Percentiles rank a stretch among this genome's conserved stretches.
Conservation (phyloP, 2,329 filamentous ascomycete species). For the Trichoderma asperellum region DNA sequence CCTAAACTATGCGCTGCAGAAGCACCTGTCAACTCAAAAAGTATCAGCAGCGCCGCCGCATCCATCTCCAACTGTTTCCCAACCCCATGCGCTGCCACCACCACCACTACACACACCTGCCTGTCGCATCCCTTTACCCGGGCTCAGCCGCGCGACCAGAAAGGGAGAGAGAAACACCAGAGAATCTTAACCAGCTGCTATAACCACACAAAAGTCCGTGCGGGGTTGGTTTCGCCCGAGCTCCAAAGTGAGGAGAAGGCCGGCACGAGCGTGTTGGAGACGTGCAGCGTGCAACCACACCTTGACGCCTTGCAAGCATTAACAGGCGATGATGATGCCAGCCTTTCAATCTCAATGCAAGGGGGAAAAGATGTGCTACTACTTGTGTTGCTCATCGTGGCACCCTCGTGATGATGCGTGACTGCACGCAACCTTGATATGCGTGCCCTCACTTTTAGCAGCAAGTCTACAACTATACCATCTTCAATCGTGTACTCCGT, state of each 20-base stretch:
- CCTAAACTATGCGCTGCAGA: background rate
- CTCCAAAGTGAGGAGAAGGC: conserved; percentile 1
- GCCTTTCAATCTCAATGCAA: background rate
- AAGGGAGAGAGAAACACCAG: background rate
- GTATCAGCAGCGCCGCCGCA: background rate
- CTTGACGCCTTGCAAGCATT: background rate
- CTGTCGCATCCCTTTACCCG: conserved; percentile 18
- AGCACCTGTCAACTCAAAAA: conserved; percentile 1
- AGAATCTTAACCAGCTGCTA: conserved; percentile 1
- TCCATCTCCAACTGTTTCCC: background rate
- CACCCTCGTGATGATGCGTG: background rate
- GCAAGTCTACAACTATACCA: background rate
- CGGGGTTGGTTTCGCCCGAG: background rate
- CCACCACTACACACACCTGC: background rate
- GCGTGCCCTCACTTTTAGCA: background rate
- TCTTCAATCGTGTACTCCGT: background rate
- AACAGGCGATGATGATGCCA: background rate
- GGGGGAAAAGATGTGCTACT: background rate
- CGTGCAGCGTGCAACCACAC: conserved; percentile 1
- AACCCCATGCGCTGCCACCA: background rate
- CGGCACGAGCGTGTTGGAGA: conserved; percentile 6
- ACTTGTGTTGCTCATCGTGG: too few relatives aligned
- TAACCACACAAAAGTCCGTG: background rate
- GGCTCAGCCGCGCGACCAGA: conserved; percentile 11
- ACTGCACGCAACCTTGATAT: background rate